A percentile compares a stretch with the other conserved stretches of the same genome.
Evolutionary conservation across 148 eudicot genomes (phyloP).

Genomic region (Rhododendron simsii): DNA sequence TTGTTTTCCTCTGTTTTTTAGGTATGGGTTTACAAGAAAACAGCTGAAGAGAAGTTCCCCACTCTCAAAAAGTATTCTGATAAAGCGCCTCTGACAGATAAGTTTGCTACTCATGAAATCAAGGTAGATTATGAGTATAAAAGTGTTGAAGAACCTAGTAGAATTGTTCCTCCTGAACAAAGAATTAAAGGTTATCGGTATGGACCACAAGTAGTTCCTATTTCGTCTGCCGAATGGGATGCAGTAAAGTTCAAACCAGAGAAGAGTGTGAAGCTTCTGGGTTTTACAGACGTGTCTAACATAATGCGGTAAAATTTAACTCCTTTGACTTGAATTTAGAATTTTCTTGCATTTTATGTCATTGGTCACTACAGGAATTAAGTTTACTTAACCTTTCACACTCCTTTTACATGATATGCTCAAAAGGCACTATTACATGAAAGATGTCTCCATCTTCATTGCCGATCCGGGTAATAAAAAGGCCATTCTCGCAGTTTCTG

Average conservation of each 20-base stretch:
- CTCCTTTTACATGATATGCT: conserved; percentile 17
- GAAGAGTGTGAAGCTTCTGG: conserved; percentile 92
- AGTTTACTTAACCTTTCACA: neutral
- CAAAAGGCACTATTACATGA: conserved; percentile 86
- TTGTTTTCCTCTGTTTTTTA: conserved; percentile 11
- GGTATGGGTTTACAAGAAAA: conserved; percentile 99
- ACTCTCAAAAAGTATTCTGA: conserved; percentile 91
- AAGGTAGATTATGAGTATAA: conserved; percentile 86
- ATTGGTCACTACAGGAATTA: neutral
- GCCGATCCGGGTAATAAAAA: conserved; percentile 88
- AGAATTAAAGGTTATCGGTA: conserved; percentile 94
- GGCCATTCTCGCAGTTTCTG: conserved; percentile 72
- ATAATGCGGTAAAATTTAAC: conserved; percentile 57
- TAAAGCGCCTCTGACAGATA: conserved; percentile 92
- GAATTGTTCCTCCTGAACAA: conserved; percentile 84
- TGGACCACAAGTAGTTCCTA: conserved; percentile 97
- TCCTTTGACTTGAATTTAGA: conserved; percentile 8
- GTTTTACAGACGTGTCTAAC: conserved; percentile 81
- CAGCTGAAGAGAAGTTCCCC: conserved; percentile 88
- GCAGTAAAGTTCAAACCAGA: conserved; percentile 94
- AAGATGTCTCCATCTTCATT: conserved; percentile 81
- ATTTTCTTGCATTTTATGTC: conserved; percentile 2
- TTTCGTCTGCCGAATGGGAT: conserved; percentile 89
- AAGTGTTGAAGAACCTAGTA: conserved; percentile 61
- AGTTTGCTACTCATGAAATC: conserved; percentile 90